A percentile compares a stretch with the other conserved stretches of the same genome.
Conservation (phyloP, 257 asterid species). For the Nicotiana sylvestris region DNA sequence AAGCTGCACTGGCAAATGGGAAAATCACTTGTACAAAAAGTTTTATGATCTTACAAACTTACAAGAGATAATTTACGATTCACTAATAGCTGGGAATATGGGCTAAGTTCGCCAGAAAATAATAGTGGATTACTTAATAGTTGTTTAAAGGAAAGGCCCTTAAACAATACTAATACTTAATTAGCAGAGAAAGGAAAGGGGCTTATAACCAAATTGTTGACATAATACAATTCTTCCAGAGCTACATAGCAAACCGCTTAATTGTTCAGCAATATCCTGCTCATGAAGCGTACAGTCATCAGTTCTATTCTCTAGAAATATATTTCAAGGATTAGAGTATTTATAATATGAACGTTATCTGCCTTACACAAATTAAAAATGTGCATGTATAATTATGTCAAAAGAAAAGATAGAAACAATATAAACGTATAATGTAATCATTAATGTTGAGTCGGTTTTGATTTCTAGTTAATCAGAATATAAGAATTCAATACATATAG, state of each 20-base stretch:
- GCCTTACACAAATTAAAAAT: no score
- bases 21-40: conserved; percentile 3
- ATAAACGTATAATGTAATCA: background rate
- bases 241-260: background rate
- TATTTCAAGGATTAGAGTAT: no score
- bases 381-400: no score
- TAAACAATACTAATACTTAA: background rate
- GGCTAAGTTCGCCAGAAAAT: background rate
- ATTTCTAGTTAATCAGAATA: background rate
- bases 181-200: conserved; percentile 4
- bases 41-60: background rate
- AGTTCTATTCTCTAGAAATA: background rate
- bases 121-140: background rate
- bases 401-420: background rate
- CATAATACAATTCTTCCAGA: conserved; percentile 1
- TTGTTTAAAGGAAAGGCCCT: background rate
- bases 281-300: background rate
- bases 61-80: background rate
- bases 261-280: background rate
- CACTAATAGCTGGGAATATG: background rate
- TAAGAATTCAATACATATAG: background rate
- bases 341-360: no score
- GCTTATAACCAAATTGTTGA: background rate
- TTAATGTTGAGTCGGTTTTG: background rate
- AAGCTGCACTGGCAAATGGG: background rate